Conservation (phyloP, 495 filamentous ascomycete species). For the Aspergillus baeticus region DNA sequence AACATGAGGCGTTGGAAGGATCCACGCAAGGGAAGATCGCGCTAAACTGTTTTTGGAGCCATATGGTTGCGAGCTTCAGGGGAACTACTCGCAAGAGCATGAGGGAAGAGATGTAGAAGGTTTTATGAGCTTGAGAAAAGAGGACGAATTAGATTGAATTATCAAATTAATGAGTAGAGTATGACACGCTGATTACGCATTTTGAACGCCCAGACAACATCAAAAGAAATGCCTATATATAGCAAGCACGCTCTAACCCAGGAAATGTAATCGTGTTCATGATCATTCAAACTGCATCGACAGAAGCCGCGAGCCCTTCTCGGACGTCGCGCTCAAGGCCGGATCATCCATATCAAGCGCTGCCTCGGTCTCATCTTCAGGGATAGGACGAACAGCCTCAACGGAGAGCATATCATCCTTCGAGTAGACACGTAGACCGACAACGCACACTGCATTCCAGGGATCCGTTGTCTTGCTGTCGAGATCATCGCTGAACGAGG, state of each 20-base stretch:
- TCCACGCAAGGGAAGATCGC: background rate
- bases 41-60: background rate
- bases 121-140: no score
- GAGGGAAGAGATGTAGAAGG: no score
- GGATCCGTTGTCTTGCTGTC: conserved; percentile 46
- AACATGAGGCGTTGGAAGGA: background rate
- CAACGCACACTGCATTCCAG: conserved; percentile 84
- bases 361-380: conserved; percentile 48
- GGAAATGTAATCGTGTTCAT: no score
- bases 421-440: conserved; percentile 74
- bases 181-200: no score
- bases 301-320: conserved; percentile 26
- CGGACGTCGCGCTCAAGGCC: conserved; percentile 38
- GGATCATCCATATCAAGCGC: conserved; percentile 56
- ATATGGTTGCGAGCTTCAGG: no score
- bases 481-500: conserved; percentile 8
- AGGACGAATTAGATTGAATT: background rate
- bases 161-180: background rate
- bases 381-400: conserved; percentile 53
- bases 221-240: background rate
- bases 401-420: conserved; percentile 54
- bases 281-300: conserved; percentile 10
- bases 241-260: background rate
- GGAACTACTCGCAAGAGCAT: no score
- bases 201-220: background rate